Conservation (phyloP, 2,329 filamentous ascomycete genomes). For the Diaporthe sp. region DNA sequence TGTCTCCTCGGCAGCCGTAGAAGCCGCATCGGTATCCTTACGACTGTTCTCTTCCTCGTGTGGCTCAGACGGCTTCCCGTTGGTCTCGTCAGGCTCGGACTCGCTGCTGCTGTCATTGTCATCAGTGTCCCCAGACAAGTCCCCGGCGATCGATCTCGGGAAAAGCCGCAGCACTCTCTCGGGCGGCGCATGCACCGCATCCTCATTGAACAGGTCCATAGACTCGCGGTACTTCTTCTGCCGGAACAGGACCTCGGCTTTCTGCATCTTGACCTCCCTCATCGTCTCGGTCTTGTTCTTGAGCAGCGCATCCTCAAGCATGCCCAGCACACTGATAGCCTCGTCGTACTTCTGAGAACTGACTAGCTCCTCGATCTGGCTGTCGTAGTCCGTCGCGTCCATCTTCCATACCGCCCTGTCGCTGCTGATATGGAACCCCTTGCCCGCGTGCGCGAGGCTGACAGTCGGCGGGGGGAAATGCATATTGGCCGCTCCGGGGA, state of each 20-base stretch:
- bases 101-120: conserved; percentile 47
- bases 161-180: conserved; percentile 89
- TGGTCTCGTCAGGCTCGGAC: conserved; percentile 42
- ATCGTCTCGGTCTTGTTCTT: conserved; percentile 83
- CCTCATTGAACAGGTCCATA: conserved; percentile 86
- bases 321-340: conserved; percentile 86
- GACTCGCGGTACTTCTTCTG: conserved; percentile 85
- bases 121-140: conserved; percentile 68
- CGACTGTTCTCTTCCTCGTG: conserved; percentile 45
- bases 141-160: conserved; percentile 84
- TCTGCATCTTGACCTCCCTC: conserved; percentile 89
- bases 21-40: conserved; percentile 40
- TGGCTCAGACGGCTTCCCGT: conserved; percentile 37
- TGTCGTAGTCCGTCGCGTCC: conserved; percentile 91
- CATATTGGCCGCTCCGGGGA: conserved; percentile 84
- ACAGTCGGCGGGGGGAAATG: conserved; percentile 94
- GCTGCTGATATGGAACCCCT: conserved; percentile 93
- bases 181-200: conserved; percentile 88
- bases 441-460: conserved; percentile 94
- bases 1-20: conserved; percentile 39
- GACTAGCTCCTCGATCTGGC: conserved; percentile 86
- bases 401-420: conserved; percentile 96
- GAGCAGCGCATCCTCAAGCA: conserved; percentile 93
- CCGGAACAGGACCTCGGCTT: conserved; percentile 86
- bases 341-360: conserved; percentile 83